phyloP scores from a whole-genome alignment of 495 filamentous ascomycete species.

The Pyrenula massariospora region DNA sequence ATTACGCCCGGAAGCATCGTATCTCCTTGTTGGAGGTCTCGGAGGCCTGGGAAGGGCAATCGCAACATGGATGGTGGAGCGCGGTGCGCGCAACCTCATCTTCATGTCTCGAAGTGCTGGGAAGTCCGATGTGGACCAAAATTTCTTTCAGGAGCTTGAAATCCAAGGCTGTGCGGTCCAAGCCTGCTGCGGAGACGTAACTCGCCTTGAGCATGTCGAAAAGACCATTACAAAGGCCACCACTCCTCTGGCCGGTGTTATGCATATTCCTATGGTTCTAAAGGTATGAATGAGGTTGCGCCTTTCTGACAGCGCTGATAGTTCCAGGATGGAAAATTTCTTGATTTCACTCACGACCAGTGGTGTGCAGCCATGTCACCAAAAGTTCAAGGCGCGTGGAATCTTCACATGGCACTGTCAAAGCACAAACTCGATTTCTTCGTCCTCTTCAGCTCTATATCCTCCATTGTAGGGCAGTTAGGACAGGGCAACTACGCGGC shows the following conservation, averaged over 20 bases:
- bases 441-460: slow-evolving; percentile 18
- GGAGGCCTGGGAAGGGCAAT: slow-evolving; percentile 34
- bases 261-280: slow-evolving; percentile 31
- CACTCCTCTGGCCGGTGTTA: slow-evolving; percentile 25
- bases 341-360: slow-evolving; percentile 4
- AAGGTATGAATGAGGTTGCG: slow-evolving; percentile 14
- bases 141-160: neutral
- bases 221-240: slow-evolving; percentile 15
- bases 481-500: slow-evolving; percentile 31
- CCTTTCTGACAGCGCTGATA: no score
- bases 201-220: slow-evolving; percentile 15
- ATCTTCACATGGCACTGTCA: slow-evolving; percentile 9
- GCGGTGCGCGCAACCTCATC: slow-evolving; percentile 44
- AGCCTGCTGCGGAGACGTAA: slow-evolving; percentile 15
- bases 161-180: neutral
- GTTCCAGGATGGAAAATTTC: slow-evolving; percentile 3
- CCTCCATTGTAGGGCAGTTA: slow-evolving; percentile 15
- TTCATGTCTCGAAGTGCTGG: slow-evolving; percentile 37
- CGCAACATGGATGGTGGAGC: slow-evolving; percentile 43
- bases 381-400: slow-evolving; percentile 11
- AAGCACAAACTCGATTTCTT: slow-evolving; percentile 18
- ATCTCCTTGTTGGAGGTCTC: slow-evolving; percentile 32
- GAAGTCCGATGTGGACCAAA: neutral
- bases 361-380: slow-evolving; percentile 6
- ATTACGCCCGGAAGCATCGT: slow-evolving; percentile 19